These are phyloP conservation scores for Curvularia sp. DNA, from an alignment of 2,329 filamentous ascomycete species.

Conservation along the genomic window DNA sequence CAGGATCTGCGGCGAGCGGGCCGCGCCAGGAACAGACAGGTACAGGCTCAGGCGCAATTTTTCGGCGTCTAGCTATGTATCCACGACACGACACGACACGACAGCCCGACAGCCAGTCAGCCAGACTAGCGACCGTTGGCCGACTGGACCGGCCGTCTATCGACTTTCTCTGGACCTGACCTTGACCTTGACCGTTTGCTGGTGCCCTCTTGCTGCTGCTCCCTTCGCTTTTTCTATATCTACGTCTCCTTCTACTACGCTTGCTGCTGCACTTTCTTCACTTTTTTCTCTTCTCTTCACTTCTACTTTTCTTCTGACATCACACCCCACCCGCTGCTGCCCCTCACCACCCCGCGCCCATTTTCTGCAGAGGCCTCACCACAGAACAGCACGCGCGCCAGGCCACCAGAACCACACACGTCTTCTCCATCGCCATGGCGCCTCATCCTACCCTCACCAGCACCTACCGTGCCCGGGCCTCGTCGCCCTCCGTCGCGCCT, in stretches of 20 bases:
- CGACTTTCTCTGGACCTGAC: not conserved
- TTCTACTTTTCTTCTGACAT: not conserved
- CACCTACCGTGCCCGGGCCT: constrained; percentile 57
- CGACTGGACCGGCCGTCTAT: constrained; percentile 6
- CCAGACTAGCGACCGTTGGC: not conserved
- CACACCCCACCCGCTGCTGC: constrained; percentile 3
- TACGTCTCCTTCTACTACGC: constrained; percentile 1
- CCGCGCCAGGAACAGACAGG: constrained; percentile 30
- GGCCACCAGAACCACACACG: not conserved
- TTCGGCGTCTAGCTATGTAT: constrained; percentile 14
- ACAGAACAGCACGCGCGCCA: not conserved
- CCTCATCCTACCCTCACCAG: constrained; percentile 46
- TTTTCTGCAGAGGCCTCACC: not conserved
- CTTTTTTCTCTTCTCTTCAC: not conserved
- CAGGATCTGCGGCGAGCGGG: constrained; percentile 25
- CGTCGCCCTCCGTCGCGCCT: constrained; percentile 53
- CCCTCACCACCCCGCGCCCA: constrained; percentile 18
- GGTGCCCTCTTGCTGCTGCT: not conserved
- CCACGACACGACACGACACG: constrained; percentile 6
- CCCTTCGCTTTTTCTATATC: not conserved
- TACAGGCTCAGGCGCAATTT: constrained; percentile 27
- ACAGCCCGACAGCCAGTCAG: not conserved
- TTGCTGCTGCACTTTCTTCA: constrained; percentile 3
- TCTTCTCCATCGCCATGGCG: constrained; percentile 37
- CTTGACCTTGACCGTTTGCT: not conserved